A percentile compares a stretch with the other conserved stretches of the same genome.
Evolutionary conservation across 1,284 basidiomycete species (phyloP).

Genomic region (Ceratobasidium sp.): DNA sequence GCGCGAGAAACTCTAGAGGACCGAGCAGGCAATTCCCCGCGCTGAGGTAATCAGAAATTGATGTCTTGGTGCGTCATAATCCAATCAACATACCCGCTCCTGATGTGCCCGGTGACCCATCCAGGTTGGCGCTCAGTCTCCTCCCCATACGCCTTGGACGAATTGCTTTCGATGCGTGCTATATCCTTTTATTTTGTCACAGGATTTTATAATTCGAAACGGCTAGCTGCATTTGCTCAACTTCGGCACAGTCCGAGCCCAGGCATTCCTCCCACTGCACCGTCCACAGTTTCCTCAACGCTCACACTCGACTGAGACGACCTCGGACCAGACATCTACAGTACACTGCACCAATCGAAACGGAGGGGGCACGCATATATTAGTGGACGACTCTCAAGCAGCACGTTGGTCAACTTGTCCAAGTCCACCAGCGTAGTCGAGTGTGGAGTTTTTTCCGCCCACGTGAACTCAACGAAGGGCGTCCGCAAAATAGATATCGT

Average conservation of each 20-base stretch:
- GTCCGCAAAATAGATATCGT: not conserved
- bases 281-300: conserved; percentile 22
- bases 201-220: not conserved
- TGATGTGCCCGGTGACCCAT: conserved; percentile 26
- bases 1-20: conserved; percentile 78
- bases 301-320: conserved; percentile 47
- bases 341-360: conserved; percentile 50
- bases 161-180: conserved; percentile 64
- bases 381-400: conserved; percentile 15
- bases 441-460: conserved; percentile 8
- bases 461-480: conserved; percentile 29
- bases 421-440: conserved; percentile 28
- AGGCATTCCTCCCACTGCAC: conserved; percentile 46
- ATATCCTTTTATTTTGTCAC: conserved; percentile 15
- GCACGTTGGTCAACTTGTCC: conserved; percentile 18
- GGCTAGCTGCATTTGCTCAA: conserved; percentile 68
- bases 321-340: conserved; percentile 49
- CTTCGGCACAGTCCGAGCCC: conserved; percentile 60
- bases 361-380: conserved; percentile 54
- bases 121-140: conserved; percentile 39
- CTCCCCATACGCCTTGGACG: conserved; percentile 62
- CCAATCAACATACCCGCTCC: no score
- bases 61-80: no score
- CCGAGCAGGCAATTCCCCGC: no score
- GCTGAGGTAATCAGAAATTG: no score